Base-by-base conservation (phyloP, 768 basidiomycete species). In the Tylopilus sp. region DNA sequence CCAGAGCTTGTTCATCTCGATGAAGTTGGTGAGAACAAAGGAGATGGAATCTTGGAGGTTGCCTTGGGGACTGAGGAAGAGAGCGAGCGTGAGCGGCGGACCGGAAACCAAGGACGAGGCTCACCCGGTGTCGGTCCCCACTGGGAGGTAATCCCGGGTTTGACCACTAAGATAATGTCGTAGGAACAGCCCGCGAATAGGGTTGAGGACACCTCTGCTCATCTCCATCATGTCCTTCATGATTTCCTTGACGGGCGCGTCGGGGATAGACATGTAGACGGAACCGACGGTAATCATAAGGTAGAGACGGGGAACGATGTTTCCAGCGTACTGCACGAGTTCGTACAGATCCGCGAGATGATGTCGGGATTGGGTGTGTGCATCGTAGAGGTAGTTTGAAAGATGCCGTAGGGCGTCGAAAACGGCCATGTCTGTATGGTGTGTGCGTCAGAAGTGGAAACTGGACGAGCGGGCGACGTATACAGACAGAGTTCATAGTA, bases 191-290 rank as follows among this genome's bases (percentile, higher is more conserved):
- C 97, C 97, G 42, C 97, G 81, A 45, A 94, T 92, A n/a, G 97
- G 96, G 68, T 98, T 94, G 57, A 98, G 79, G 6, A 99, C 93
- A 55, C 97, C 97, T 19, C 94, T 79, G 31, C 93, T 93, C 97
- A 98, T 98, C 72, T 99, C 97, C 89, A 99, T 89, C 96, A 98
- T 98, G 72, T 99, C 97, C 79, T 97, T 98, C 96, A 98, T 99
- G 57, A 99, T 93, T 75, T 99, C 96, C 78, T 94, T 97, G 51
- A 98, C 86, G 5, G 96, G 96, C 11, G 96, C 95, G 54, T 97
- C 96, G 3, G 93, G 85, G 47, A 98, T 86, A 26, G 93, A 94
- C 97, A 99, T 98, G 78, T 98, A 99, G 31, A 98, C 95, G 1
- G 96, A 92, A 58, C 97, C 97, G 56, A 99, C 96, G 34, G 97